Evolutionary conservation across 306 rosid genomes (phyloP).

Genomic region (Casuarina equisetifolia): DNA sequence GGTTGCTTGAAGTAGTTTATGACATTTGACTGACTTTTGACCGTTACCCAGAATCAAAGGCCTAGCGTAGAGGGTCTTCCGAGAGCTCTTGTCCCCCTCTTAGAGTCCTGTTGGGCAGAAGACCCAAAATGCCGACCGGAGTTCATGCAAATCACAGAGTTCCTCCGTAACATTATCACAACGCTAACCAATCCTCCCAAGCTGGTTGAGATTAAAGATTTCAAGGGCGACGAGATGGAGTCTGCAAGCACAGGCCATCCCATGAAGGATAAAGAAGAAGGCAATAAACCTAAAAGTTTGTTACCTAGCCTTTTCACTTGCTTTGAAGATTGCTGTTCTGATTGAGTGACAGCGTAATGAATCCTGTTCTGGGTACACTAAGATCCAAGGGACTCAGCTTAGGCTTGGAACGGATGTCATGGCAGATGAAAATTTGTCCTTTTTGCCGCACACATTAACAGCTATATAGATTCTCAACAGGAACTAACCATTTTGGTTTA

Average conservation of each 20-base stretch:
- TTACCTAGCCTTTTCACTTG: constrained; percentile 16
- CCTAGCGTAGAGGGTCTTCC: constrained; percentile 58
- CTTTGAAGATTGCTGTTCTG: constrained; percentile 15
- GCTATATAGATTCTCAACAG: background rate
- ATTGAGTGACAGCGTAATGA: constrained; percentile 21
- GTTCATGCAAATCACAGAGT: constrained; percentile 39
- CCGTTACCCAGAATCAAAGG: constrained; percentile 42
- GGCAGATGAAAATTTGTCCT: background rate
- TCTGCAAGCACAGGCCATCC: background rate
- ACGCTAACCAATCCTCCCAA: constrained; percentile 8
- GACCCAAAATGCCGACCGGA: constrained; percentile 59
- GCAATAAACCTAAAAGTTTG: constrained; percentile 19
- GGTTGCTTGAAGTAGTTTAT: background rate
- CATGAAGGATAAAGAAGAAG: background rate
- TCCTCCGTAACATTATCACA: constrained; percentile 18
- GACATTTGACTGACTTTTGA: constrained; percentile 13
- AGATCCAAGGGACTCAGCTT: background rate
- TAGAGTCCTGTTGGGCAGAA: constrained; percentile 63
- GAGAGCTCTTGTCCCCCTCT: constrained; percentile 30
- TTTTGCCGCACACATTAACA: constrained; percentile 2
- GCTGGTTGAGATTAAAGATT: constrained; percentile 22
- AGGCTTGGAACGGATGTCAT: background rate
- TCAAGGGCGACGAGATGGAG: background rate
- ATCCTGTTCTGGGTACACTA: constrained; percentile 1
- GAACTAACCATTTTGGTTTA: background rate